Evolutionary conservation across 106 monocot species (phyloP), one percentile per base, ranked within the genome.

Genomic region (Vanilla planifolia): DNA sequence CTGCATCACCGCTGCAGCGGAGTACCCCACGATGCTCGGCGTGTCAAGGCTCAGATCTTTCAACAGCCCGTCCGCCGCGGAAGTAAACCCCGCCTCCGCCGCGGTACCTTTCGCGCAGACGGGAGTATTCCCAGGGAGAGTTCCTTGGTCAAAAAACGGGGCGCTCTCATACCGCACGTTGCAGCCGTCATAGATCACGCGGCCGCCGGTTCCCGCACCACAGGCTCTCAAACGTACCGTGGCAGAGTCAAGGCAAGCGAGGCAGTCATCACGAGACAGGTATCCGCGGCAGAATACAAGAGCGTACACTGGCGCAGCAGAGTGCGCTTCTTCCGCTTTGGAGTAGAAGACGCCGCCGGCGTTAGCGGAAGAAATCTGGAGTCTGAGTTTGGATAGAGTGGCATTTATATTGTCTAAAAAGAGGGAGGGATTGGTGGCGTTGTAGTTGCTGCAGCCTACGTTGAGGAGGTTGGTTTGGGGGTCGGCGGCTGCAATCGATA

Each of bases 401-500:
- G 67, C 30, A 67, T 76, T 70, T 27, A 64, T 40, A 14, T 62
- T 56, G 59, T 63, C 23, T 48, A 65, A 0, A 78, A 76, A 79
- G 73, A 34, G 30, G 37, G 64, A 22, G 30, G 60, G 26, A 33
- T 65, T 25, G 56, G 70, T 67, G 41, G 65, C 72, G 69, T 85
- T 85, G 80, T 85, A 85, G 62, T 70, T 76, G 73, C 85, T 85
- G 69, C 85, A 85, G 43, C 76, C 85, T 5, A 46, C 3, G 58
- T 77, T 69, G 34, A 85, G 70, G 29, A 71, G 50, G 51, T 60
- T 77, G 21, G 70, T 67, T 48, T 73, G 80, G 3, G 76, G 61
- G 63, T 77, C 80, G 23, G 60, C 73, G 58, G 39, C 33, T 50
- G 33, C 35, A 57, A 34, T 35, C 35, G 35, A 57, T 33, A 57